A percentile compares a stretch with the other conserved stretches of the same genome.
These are phyloP conservation scores for Saxophila tyrrhenica DNA, from an alignment of 495 filamentous ascomycete species.

Conservation along the genomic window DNA sequence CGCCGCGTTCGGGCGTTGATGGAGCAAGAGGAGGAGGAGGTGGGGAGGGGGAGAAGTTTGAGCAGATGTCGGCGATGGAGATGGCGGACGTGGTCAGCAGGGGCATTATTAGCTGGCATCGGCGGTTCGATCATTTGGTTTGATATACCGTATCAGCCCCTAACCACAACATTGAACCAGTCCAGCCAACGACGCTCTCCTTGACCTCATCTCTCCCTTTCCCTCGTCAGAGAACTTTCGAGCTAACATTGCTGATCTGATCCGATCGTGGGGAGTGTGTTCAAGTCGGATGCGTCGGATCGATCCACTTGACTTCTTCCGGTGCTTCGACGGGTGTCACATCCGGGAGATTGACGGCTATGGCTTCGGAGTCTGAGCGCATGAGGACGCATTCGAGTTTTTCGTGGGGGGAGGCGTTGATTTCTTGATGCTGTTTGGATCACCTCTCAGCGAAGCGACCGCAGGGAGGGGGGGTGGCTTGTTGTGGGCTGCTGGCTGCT, in stretches of 20 bases:
- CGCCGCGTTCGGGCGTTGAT: neutral
- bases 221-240: no score
- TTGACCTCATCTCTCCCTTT: no score
- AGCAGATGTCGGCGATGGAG: conserved; percentile 20
- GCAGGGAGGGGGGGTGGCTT: no score
- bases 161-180: no score
- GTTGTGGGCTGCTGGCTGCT: no score
- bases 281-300: conserved; percentile 25
- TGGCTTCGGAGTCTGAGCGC: conserved; percentile 29
- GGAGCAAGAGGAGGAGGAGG: neutral
- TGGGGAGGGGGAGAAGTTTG: conserved; percentile 1
- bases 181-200: no score
- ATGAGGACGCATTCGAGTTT: conserved; percentile 32
- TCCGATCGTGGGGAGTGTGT: no score
- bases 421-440: conserved; percentile 27
- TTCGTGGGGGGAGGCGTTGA: conserved; percentile 30
- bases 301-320: conserved; percentile 31
- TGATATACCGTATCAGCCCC: no score
- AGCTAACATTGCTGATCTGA: no score
- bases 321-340: conserved; percentile 30
- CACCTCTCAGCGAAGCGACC: no score
- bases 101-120: conserved; percentile 21
- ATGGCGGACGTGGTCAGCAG: conserved; percentile 35
- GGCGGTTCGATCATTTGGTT: conserved; percentile 1
- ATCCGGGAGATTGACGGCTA: conserved; percentile 29